These are phyloP conservation scores for Beta macrorhiza DNA, from an alignment of 179 eudicot species.

Conservation along the genomic window DNA sequence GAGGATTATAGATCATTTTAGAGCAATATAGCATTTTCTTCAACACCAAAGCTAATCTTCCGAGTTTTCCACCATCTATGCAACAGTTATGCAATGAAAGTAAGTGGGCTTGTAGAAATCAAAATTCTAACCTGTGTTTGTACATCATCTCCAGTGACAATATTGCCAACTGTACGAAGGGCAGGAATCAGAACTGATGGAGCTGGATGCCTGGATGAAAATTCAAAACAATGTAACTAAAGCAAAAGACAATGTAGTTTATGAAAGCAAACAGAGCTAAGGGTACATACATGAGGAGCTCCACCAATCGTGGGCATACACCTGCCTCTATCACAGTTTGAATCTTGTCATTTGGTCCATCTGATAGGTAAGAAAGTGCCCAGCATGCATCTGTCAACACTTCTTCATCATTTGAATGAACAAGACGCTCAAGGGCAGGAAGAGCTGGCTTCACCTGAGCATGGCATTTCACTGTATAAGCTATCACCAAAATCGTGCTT, in stretches of 20 bases:
- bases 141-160: constrained; percentile 80
- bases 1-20: too few relatives aligned
- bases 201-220: constrained; percentile 63
- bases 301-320: constrained; percentile 72
- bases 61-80: background rate
- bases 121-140: constrained; percentile 77
- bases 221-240: constrained; percentile 6
- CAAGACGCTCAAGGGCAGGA: constrained; percentile 69
- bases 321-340: constrained; percentile 87
- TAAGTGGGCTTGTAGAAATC: background rate
- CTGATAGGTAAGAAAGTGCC: constrained; percentile 88
- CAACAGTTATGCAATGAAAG: background rate
- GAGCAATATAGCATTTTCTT: background rate
- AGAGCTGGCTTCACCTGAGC: constrained; percentile 36
- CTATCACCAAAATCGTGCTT: background rate
- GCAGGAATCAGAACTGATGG: constrained; percentile 83
- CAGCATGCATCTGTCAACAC: constrained; percentile 86
- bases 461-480: constrained; percentile 11
- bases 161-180: constrained; percentile 83
- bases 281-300: constrained; percentile 66
- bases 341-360: constrained; percentile 84
- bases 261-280: background rate
- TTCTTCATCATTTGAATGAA: constrained; percentile 80
- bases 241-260: background rate
- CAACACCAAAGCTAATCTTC: background rate